Base-by-base conservation (phyloP, 1,139 yeast genomes). In the Diutina scorzettiae region DNA sequence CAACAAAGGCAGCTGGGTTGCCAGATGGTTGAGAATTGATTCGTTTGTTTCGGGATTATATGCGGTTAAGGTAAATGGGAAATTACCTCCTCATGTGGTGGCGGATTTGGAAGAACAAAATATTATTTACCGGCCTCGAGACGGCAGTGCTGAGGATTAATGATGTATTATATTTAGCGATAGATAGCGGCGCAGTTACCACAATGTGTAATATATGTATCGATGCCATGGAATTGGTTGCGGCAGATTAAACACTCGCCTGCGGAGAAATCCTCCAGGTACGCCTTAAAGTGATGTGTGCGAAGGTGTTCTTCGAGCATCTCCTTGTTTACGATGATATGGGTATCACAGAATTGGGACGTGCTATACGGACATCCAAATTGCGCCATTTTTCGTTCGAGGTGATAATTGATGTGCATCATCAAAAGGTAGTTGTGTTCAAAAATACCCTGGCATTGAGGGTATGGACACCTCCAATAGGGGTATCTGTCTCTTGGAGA, bases 21-120 rank as follows among this genome's bases (percentile, higher is more conserved):
- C 96, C 19, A 76, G 86, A 55, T 91, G 99, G 99, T 69, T 91
- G 46, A 78, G 96, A 61, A 82, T 91, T 23, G 95, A 86, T 53
- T 81, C 86, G 23, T 87, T 87, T 57, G 81, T 78, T 25, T 83
- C 94, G 1, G 99, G 98, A 0, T 60, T 91, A 52, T 85, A 91
- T 55, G 98, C 98, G 1, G 94, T 89, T 40, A 85, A 91, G 55
- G 91, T 91, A 6, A 83, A 80, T 52, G 99, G 99, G 29, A 79
- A 84, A 53, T 65, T 91, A 44, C 97, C 97, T 2, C 87, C 84
- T 5, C 96, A 87, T 49, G 77, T 86, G 30, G 76, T 84, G 14
- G 76, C 75, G 41, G 82, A 81, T 43, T 66, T 91, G 55, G 80
- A 78, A 40, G 74, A 73, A 20, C 82, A 80, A 52, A 85, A 85